These are phyloP conservation scores for Mycena leptocephala DNA, from an alignment of 768 basidiomycete species.

Conservation along the genomic window DNA sequence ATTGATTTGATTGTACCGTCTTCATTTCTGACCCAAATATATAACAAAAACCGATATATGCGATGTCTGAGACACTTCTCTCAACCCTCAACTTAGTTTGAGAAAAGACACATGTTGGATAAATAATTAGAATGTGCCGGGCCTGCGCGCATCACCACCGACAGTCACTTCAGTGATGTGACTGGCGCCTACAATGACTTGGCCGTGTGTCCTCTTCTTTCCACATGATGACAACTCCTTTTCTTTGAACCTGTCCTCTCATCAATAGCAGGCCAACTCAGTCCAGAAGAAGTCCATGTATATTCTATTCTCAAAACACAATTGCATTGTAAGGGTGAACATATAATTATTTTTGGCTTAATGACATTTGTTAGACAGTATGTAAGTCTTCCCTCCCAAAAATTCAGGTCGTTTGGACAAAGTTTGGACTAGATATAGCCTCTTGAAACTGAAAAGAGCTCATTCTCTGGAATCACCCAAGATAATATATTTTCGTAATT, in stretches of 20 bases:
- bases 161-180: background rate
- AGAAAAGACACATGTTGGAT: background rate
- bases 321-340: background rate
- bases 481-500: too few species aligned
- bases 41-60: background rate
- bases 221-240: too few species aligned
- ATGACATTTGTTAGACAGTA: too few species aligned
- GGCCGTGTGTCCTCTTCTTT: too few species aligned
- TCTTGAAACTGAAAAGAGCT: too few species aligned
- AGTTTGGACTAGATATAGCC: too few species aligned
- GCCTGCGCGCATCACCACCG: background rate
- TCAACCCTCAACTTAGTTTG: background rate
- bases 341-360: background rate
- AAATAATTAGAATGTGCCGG: background rate
- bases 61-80: background rate
- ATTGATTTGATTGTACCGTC: background rate
- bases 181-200: background rate
- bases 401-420: too few species aligned
- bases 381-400: too few species aligned
- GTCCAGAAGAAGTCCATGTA: too few species aligned
- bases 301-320: background rate
- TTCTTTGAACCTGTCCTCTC: background rate
- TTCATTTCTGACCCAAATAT: too few species aligned
- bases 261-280: background rate
- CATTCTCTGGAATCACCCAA: too few species aligned